phyloP scores from a whole-genome alignment of 805 yeast species.

The Saccharomycopsis javanensis region DNA sequence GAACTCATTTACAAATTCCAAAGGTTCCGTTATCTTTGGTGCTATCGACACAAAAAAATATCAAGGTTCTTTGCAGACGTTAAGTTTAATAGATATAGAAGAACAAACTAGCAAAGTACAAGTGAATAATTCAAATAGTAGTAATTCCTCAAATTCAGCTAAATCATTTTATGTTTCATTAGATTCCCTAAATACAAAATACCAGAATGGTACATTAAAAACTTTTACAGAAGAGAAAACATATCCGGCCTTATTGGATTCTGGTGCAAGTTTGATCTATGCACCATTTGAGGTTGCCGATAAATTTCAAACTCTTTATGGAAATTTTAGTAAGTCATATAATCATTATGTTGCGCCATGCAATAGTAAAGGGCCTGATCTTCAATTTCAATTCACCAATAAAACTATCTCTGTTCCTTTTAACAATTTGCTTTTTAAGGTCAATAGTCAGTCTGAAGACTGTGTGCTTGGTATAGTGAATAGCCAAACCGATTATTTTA shows the following conservation, averaged over 20 bases:
- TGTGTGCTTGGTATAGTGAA: conserved; percentile 8
- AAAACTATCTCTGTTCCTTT: conserved; percentile 40
- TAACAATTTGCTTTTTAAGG: conserved; percentile 24
- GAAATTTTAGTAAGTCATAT: conserved; percentile 26
- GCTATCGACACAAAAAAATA: conserved; percentile 60
- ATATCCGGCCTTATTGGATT: conserved; percentile 34
- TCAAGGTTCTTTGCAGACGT: conserved; percentile 37
- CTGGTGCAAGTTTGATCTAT: conserved; percentile 37
- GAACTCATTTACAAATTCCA: conserved; percentile 26
- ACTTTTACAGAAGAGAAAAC: conserved; percentile 20
- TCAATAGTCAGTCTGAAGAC: conserved; percentile 18
- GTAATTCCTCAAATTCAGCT: conserved; percentile 38
- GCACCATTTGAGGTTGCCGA: conserved; percentile 30
- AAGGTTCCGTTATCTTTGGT: conserved; percentile 58
- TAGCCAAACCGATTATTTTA: conserved; percentile 19
- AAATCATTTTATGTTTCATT: conserved; percentile 19
- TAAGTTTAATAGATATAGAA: conserved; percentile 42
- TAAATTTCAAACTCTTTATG: conserved; percentile 21
- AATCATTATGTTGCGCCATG: conserved; percentile 16
- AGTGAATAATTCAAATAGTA: conserved; percentile 36
- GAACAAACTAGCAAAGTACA: conserved; percentile 26
- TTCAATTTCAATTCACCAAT: conserved; percentile 27
- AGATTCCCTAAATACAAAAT: conserved; percentile 4
- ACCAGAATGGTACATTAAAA: conserved; percentile 18
- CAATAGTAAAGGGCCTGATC: conserved; percentile 21